Evolutionary conservation across 352 stramenopile genomes (phyloP), one percentile per base, ranked within the genome.

Genomic region (Pythium apleroticum): DNA sequence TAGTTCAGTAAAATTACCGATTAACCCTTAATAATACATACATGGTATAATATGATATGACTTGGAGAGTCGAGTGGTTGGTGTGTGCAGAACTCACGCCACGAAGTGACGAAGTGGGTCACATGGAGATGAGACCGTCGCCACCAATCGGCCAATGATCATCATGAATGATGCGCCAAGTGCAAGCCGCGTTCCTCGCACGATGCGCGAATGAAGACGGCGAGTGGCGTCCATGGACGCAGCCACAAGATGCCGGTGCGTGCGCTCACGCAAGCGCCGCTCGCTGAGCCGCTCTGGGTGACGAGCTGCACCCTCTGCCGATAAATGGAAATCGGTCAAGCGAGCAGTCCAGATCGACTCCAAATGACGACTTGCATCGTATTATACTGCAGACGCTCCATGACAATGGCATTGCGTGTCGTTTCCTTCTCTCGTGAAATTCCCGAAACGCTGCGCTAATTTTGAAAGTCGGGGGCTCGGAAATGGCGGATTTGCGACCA

Each of bases 91-190:
- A 2, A 27, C 43, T 50, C 43, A 19, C 43, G 19, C n/a, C 43
- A 50, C 43, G 43, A 50, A 50, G 43, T 50, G 43, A 50, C 43
- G 43, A 50, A 50, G 43, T 41, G 35, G 35, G 35, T 50, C 43
- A 28, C n/a, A 50, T 50, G 43, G 43, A 50, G 43, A 50, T 50
- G 43, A 50, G 43, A 50, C 22, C 19, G 6, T 12, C 43, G 43
- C 17, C 19, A 15, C 43, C n/a, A 50, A 50, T 50, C 41, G n/a
- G 43, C 43, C 43, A 50, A 50, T 50, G 43, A 12, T 22, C 15
- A 48, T 22, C 17, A 46, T 46, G 19, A 10, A 17, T 19, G 14
- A 41, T n/a, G 14, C 35, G 35, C 35, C 35, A 41, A 9, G 19
- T 24, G 39, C 39, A 46, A 3, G 39, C 22, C 19, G 2, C 10